Percentiles rank a stretch among this genome's conserved stretches.
These are phyloP conservation scores for Saccharomycopsis sp. DNA, from an alignment of 805 yeast genomes.

Conservation along the genomic window DNA sequence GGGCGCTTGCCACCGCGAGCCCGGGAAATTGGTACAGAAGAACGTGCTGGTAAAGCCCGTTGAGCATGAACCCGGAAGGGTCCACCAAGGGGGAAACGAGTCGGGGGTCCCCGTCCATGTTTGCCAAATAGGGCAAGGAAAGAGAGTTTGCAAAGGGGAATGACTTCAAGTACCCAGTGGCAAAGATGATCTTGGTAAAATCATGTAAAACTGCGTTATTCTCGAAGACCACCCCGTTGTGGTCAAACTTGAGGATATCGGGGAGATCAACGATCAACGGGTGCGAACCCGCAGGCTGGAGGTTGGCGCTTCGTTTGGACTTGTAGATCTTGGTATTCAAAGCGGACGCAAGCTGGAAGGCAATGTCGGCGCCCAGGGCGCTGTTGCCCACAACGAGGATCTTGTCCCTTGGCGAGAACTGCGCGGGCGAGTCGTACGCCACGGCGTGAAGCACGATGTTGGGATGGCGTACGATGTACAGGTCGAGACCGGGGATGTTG, in stretches of 20 bases:
- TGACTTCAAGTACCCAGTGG: conserved; percentile 65
- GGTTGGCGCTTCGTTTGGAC: conserved; percentile 35
- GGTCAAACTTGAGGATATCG: neutral
- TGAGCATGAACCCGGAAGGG: conserved; percentile 38
- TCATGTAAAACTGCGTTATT: conserved; percentile 39
- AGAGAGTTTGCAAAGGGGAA: conserved; percentile 46
- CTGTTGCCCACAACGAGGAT: conserved; percentile 68
- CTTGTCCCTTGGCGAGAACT: conserved; percentile 28
- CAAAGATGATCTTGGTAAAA: conserved; percentile 53
- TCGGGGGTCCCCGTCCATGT: conserved; percentile 16
- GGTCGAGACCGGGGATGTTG: conserved; percentile 40
- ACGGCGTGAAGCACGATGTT: conserved; percentile 49
- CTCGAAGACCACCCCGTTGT: conserved; percentile 26
- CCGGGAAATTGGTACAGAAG: conserved; percentile 52
- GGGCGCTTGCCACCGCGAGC: conserved; percentile 52
- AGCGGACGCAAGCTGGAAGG: conserved; percentile 45
- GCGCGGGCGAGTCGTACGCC: conserved; percentile 39
- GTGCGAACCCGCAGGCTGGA: conserved; percentile 35
- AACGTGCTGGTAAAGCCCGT: conserved; percentile 49
- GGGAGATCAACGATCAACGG: conserved; percentile 27
- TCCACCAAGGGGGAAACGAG: conserved; percentile 31
- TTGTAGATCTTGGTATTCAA: conserved; percentile 37
- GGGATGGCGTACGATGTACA: conserved; percentile 38
- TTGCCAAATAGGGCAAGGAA: neutral
- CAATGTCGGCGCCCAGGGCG: conserved; percentile 67